phyloP scores from a whole-genome alignment of 225 moss, liverwort and hornwort species.

The Asterella californica region DNA sequence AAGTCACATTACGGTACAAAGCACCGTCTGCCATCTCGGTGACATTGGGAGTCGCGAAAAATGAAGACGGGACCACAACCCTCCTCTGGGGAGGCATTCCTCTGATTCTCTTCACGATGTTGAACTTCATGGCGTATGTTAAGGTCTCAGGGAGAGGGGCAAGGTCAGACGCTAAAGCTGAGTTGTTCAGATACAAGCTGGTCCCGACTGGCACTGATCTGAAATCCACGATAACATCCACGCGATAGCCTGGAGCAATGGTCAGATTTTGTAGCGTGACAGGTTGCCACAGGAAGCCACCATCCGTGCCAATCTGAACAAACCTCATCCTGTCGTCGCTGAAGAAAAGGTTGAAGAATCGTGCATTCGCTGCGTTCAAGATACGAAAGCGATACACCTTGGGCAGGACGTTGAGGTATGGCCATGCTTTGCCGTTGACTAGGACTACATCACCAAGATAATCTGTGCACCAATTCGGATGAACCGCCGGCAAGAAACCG shows the following conservation, averaged over 20 bases:
- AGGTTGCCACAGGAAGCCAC: conserved; percentile 35
- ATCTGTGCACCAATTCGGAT: conserved; percentile 58
- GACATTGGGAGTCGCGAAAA: not conserved
- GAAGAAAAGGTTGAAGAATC: conserved; percentile 44
- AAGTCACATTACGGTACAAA: not conserved
- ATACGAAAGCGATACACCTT: conserved; percentile 24
- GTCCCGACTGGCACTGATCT: conserved; percentile 2
- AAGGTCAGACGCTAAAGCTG: conserved; percentile 14
- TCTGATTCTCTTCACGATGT: conserved; percentile 4
- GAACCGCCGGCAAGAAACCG: conserved; percentile 29
- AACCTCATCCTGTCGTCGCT: conserved; percentile 31
- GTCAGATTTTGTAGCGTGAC: conserved; percentile 15
- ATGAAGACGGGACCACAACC: not conserved
- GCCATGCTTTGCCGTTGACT: conserved; percentile 62
- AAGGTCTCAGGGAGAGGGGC: conserved; percentile 26
- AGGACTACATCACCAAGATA: conserved; percentile 54
- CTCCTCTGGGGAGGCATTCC: not conserved
- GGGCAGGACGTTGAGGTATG: conserved; percentile 34
- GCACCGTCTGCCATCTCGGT: not conserved
- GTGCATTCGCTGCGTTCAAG: conserved; percentile 46
- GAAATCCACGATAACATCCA: conserved; percentile 58
- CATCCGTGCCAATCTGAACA: conserved; percentile 56
- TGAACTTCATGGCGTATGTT: conserved; percentile 43
- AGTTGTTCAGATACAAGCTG: conserved; percentile 51
- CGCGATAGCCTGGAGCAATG: conserved; percentile 47